Base-by-base conservation (phyloP, 192 early-diverging fungal genomes). In the Backusella australiensis region DNA sequence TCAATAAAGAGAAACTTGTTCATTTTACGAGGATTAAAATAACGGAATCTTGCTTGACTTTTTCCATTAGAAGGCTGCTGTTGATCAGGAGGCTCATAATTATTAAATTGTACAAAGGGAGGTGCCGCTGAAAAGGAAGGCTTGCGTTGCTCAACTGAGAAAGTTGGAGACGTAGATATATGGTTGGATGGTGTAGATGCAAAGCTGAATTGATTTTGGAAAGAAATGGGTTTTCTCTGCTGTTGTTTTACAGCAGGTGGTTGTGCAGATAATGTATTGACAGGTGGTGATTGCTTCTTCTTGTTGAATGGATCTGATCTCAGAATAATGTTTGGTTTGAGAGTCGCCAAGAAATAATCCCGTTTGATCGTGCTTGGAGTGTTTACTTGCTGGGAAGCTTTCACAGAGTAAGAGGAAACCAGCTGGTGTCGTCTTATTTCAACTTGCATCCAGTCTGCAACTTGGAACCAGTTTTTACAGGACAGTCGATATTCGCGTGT, bases 1-100 rank as follows among this genome's bases (percentile, higher is more conserved):
- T 83, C 82, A 67, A 83, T 83, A 67, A 83, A 83, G 46, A 83
- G 39, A 74, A 74, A 77, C 67, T 83, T 83, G 75, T 83, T 83
- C 75, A 77, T 65, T 65, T 77, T 83, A 35, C 78, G 69, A 26
- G 82, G 82, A 67, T 83, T 83, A 41, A 83, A 83, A 42, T 83
- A 83, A 17, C 82, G 52, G 67, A 83, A 83, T 8, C 82, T 71
- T 41, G 80, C 67, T 69, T 78, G 77, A 29, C 67, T 74, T 59
- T 78, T 78, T 23, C 38, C 63, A 46, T 35, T 26, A 29, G 34
- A 19, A 19, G 5, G 21, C 56, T 63, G 56, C 56, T 63, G 59
- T 68, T 75, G 35, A 65, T 74, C 74, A 42, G 39, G 39, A 67
- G 74, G 42, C 8, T 38, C 39, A 41, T 74, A 74, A 3, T 35